Percentiles rank a stretch among this genome's conserved stretches.
Evolutionary conservation across 768 basidiomycete genomes (phyloP).

Genomic region (Lentinula lateritia): DNA sequence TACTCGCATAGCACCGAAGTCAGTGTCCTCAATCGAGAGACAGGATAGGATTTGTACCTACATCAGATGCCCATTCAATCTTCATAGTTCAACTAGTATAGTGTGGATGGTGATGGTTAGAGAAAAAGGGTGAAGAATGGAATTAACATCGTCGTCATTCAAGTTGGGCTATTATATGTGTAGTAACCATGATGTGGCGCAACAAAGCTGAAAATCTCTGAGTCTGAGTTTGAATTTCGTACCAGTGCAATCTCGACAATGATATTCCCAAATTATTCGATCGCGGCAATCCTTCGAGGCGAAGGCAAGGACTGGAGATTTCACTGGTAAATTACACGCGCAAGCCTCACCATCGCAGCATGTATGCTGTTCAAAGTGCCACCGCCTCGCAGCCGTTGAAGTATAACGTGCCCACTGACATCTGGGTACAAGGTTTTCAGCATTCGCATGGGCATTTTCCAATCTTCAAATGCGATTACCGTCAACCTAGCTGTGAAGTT

Average conservation of each 20-base stretch:
- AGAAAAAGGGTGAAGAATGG: neutral
- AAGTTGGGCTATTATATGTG: neutral
- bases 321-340: neutral
- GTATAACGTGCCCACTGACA: neutral
- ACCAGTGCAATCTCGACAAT: neutral
- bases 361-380: neutral
- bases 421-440: neutral
- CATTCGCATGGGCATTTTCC: neutral
- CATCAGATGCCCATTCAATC: conserved; percentile 49
- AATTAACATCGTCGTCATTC: neutral
- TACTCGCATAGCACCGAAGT: conserved; percentile 12
- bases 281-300: too few species aligned
- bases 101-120: neutral
- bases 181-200: neutral
- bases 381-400: neutral
- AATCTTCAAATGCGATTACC: neutral
- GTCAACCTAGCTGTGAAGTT: neutral
- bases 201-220: neutral
- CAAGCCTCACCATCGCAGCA: neutral
- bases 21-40: neutral
- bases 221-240: neutral
- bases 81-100: conserved; percentile 28
- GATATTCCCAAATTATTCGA: neutral
- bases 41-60: conserved; percentile 12
- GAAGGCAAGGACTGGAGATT: too few species aligned